A percentile compares a stretch with the other conserved stretches of the same genome.
Evolutionary conservation across 179 eudicot species (phyloP).

Genomic region (Spergularia azorica): DNA sequence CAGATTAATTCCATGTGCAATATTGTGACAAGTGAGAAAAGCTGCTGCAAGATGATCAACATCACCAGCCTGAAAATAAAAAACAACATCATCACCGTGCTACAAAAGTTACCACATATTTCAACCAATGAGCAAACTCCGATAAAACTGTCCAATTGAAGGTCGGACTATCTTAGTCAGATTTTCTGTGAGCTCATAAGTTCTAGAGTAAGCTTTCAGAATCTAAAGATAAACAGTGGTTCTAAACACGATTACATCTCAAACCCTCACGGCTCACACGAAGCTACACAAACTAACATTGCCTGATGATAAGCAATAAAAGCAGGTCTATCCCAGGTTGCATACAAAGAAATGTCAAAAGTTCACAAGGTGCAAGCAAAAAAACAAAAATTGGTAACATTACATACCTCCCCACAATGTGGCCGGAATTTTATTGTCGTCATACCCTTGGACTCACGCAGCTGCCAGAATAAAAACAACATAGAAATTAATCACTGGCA

Average conservation of each 20-base stretch:
- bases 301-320: background rate
- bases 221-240: background rate
- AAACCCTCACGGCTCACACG: background rate
- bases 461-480: constrained; percentile 49
- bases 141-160: background rate
- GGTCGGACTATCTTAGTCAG: background rate
- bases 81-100: no score
- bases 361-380: no score
- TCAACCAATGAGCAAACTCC: background rate
- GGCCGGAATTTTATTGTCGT: constrained; percentile 94
- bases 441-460: constrained; percentile 99
- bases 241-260: background rate
- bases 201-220: background rate
- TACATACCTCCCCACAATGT: constrained; percentile 92
- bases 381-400: background rate
- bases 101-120: background rate
- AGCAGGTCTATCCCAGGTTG: background rate
- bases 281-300: background rate
- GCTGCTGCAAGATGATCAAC: constrained; percentile 98
- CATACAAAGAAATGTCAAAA: background rate
- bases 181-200: background rate
- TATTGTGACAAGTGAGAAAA: constrained; percentile 84
- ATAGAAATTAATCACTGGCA: background rate
- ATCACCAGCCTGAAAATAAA: constrained; percentile 86
- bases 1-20: constrained; percentile 96